Conservation (phyloP, 805 yeast species). For the Candida boleticola region DNA sequence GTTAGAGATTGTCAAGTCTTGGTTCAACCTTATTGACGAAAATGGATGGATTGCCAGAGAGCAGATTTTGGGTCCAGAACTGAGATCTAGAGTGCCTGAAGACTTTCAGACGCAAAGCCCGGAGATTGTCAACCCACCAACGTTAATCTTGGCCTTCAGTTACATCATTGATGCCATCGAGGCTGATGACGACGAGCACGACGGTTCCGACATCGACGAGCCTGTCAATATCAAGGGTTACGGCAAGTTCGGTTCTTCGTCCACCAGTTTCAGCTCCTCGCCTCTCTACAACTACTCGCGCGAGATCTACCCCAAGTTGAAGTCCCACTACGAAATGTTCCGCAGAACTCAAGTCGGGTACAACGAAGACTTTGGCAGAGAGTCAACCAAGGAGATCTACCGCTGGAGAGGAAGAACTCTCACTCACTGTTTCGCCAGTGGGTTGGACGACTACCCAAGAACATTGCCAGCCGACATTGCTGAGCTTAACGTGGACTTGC, state of each 20-base stretch:
- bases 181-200: constrained; percentile 5
- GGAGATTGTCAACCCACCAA: constrained; percentile 92
- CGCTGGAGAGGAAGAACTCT: constrained; percentile 92
- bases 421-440: constrained; percentile 86
- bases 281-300: constrained; percentile 56
- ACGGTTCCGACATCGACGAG: constrained; percentile 24
- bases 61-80: constrained; percentile 88
- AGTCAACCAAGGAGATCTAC: constrained; percentile 57
- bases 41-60: constrained; percentile 98
- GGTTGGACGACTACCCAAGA: constrained; percentile 94
- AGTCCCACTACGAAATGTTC: constrained; percentile 82
- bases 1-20: constrained; percentile 75
- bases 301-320: constrained; percentile 71
- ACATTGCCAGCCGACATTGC: constrained; percentile 77
- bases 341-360: constrained; percentile 77
- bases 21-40: constrained; percentile 84
- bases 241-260: constrained; percentile 7
- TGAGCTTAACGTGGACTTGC: constrained; percentile 84
- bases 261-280: constrained; percentile 47
- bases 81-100: constrained; percentile 80
- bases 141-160: constrained; percentile 71
- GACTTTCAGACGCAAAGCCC: constrained; percentile 87
- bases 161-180: constrained; percentile 47
- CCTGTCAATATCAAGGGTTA: constrained; percentile 27
- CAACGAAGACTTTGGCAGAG: constrained; percentile 66